phyloP scores from a whole-genome alignment of 148 eudicot species.

The Arctostaphylos glauca region DNA sequence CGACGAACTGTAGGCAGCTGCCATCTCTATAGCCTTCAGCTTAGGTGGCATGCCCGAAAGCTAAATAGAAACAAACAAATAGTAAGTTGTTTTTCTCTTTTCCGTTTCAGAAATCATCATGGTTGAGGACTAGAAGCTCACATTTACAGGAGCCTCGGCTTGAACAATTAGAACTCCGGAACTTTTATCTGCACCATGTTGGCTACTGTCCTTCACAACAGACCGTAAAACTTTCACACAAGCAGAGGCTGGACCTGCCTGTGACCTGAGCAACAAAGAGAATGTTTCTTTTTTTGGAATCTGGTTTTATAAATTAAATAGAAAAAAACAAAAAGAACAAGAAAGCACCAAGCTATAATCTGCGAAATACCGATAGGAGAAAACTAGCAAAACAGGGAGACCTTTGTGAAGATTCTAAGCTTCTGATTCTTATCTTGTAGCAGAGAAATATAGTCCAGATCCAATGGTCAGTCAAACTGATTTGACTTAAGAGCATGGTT shows the following conservation, averaged over 20 bases:
- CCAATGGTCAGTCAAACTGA: not conserved
- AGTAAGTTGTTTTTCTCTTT: not conserved
- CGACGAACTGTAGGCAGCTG: constrained; percentile 69
- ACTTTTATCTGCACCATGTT: constrained; percentile 51
- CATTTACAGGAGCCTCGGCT: constrained; percentile 61
- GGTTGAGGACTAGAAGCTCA: constrained; percentile 23
- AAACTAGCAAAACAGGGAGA: not conserved
- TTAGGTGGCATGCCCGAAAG: constrained; percentile 35
- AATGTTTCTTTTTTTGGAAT: not conserved
- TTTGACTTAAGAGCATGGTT: not conserved
- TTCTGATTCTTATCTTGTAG: not conserved
- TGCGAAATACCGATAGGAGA: not conserved
- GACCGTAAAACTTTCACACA: constrained; percentile 63
- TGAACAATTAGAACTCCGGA: constrained; percentile 86
- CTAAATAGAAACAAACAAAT: constrained; percentile 29
- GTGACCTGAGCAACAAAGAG: constrained; percentile 47
- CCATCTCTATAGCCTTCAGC: constrained; percentile 85
- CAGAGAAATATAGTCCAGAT: not conserved
- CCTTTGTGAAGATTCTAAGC: not conserved
- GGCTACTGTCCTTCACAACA: constrained; percentile 42
- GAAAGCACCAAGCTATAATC: not conserved
- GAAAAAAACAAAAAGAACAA: not conserved
- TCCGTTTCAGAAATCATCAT: not conserved
- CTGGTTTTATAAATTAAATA: not conserved
- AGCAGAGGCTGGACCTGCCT: constrained; percentile 85